These are phyloP conservation scores for Fusarium sp. DNA, from an alignment of 2,329 filamentous ascomycete genomes.

Conservation along the genomic window DNA sequence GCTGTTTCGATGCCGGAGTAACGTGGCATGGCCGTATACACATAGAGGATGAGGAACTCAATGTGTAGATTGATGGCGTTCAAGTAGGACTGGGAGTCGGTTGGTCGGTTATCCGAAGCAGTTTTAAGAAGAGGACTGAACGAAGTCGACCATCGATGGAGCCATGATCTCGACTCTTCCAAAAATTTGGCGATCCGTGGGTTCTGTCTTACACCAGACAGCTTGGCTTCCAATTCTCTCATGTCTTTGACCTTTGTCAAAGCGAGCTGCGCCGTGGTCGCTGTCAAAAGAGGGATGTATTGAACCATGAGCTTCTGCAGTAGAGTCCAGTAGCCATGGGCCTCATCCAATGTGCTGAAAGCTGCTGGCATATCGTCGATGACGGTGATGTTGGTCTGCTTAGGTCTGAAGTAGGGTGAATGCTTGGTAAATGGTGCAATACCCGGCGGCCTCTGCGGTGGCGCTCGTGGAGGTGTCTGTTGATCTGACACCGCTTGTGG, in stretches of 20 bases:
- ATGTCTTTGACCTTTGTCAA: slow-evolving; percentile 45
- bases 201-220: slow-evolving; percentile 48
- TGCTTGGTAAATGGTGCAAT: slow-evolving; percentile 54
- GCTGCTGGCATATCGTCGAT: slow-evolving; percentile 49
- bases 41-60: slow-evolving; percentile 56
- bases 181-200: slow-evolving; percentile 49
- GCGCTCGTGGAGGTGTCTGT: slow-evolving; percentile 34
- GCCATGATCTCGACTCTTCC: slow-evolving; percentile 52
- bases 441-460: slow-evolving; percentile 44
- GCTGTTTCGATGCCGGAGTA: slow-evolving; percentile 53
- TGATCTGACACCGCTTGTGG: slow-evolving; percentile 40
- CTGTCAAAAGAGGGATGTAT: slow-evolving; percentile 51
- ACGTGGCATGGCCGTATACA: slow-evolving; percentile 54
- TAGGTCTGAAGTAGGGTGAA: slow-evolving; percentile 53
- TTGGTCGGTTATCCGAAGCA: slow-evolving; percentile 39
- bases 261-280: slow-evolving; percentile 47
- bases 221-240: slow-evolving; percentile 46
- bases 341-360: slow-evolving; percentile 51
- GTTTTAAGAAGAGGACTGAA: slow-evolving; percentile 52
- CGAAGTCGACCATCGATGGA: slow-evolving; percentile 54
- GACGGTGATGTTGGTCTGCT: slow-evolving; percentile 46
- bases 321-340: slow-evolving; percentile 53
- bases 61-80: slow-evolving; percentile 55
- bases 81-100: slow-evolving; percentile 46
- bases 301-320: slow-evolving; percentile 53